A percentile compares a stretch with the other conserved stretches of the same genome.
These are phyloP conservation scores for Rhynchospora pubera DNA, from an alignment of 176 grass and related monocot species.

Conservation along the genomic window DNA sequence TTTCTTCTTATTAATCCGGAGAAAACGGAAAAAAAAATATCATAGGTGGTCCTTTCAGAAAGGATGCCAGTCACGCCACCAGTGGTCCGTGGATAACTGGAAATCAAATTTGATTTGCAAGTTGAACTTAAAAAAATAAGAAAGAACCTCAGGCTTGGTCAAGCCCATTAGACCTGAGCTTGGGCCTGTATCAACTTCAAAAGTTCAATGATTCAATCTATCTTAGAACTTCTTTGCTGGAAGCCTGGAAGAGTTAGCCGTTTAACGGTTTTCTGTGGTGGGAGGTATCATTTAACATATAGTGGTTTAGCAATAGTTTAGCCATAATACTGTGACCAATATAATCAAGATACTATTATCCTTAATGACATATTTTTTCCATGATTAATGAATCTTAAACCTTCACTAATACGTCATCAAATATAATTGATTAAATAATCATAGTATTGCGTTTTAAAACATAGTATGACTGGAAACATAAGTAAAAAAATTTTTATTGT, in stretches of 20 bases:
- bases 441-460: background rate
- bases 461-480: too few relatives aligned
- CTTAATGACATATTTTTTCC: background rate
- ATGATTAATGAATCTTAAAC: background rate
- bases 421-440: background rate
- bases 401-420: background rate
- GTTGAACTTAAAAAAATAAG: background rate
- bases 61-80: background rate
- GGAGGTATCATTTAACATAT: background rate
- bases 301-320: background rate
- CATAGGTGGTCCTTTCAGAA: background rate
- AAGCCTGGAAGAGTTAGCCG: background rate
- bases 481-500: too few relatives aligned
- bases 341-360: too few relatives aligned
- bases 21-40: background rate
- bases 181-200: background rate
- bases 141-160: background rate
- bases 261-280: background rate
- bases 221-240: background rate
- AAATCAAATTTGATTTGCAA: background rate
- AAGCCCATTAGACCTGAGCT: background rate
- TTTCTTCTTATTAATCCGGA: too few relatives aligned
- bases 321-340: too few relatives aligned
- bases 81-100: background rate
- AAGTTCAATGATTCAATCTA: background rate